These are phyloP conservation scores for Hibiscus syriacus DNA, from an alignment of 345 rosid genomes.

Conservation along the genomic window DNA sequence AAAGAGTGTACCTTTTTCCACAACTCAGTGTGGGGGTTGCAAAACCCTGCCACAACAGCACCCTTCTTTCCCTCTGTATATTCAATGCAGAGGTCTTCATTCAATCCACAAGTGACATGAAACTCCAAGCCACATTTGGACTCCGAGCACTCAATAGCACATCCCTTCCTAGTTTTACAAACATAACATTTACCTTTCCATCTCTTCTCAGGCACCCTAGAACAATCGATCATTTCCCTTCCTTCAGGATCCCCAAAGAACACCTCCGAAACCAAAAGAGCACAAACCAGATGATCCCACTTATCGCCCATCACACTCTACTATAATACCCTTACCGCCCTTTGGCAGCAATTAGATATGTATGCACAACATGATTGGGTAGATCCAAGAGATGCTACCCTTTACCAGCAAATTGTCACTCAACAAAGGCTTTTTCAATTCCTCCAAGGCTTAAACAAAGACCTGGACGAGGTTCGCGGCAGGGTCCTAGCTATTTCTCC, in stretches of 20 bases:
- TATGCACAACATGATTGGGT: too few species aligned
- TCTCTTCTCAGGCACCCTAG: conserved; percentile 48
- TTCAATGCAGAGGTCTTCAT: conserved; percentile 68
- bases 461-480: too few species aligned
- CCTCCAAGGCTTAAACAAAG: too few species aligned
- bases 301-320: too few species aligned
- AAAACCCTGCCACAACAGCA: conserved; percentile 81
- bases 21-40: conserved; percentile 57
- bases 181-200: conserved; percentile 58
- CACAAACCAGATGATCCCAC: conserved; percentile 84
- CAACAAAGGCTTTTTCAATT: too few species aligned
- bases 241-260: conserved; percentile 83
- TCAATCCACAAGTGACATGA: conserved; percentile 83
- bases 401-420: too few species aligned
- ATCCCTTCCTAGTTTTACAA: conserved; percentile 53
- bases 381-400: too few species aligned
- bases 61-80: conserved; percentile 62
- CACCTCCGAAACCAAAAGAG: conserved; percentile 76
- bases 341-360: too few species aligned
- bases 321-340: too few species aligned
- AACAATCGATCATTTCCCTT: conserved; percentile 65
- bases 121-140: conserved; percentile 58
- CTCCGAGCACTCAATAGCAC: conserved; percentile 83
- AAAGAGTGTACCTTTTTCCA: conserved; percentile 86
- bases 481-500: too few species aligned